Evolutionary conservation across 495 filamentous ascomycete species (phyloP), one percentile per base, ranked within the genome.

Genomic region (Tuber magnatum): DNA sequence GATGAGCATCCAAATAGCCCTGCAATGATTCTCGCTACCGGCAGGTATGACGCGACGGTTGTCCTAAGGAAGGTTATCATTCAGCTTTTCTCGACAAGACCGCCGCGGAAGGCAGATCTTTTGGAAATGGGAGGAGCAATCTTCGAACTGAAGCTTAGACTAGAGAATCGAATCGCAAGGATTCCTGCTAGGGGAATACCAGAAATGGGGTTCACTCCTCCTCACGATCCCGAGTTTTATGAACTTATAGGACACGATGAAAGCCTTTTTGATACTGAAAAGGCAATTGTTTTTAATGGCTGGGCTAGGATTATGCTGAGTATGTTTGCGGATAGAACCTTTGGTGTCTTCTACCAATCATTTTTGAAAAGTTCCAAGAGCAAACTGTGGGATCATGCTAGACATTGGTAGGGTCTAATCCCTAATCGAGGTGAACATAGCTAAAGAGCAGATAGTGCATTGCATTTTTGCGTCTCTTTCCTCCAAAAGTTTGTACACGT

Each of bases 341-440:
- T 87, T 71, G 87, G 86, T 71, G 86, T 88, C 70, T 84, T 87
- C 18, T 88, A 88, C 76, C 87, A 88, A 76, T 86, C 87, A 39
- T 87, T 88, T 42, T 80, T 88, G 10, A 88, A 88, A 72, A 88
- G 87, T 74, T 84, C 86, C n/a, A 87, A 86, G 72, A 88, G 87
- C 77, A 83, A 83, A 22, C 84, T 88, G 22, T 88, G 87, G 87
- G 84, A 86, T 35, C 83, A 86, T 46, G 86, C 86, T 38, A 83
- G 87, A 69, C 86, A 87, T 74, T 87, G 86, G 86, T 87, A 80
- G 46, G 82, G 72, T 71, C 35, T 22, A 35, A 0, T 51, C 70
- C 18, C 42, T 68, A 16, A 22, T 40, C 74, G 40, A 41, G 16
- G 35, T n/a, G 46, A 43, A 69, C 6, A 24, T 51, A 35, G 28